Evolutionary conservation across 2,329 filamentous ascomycete species (phyloP).

Genomic region (Ceratocystis cubensis): DNA sequence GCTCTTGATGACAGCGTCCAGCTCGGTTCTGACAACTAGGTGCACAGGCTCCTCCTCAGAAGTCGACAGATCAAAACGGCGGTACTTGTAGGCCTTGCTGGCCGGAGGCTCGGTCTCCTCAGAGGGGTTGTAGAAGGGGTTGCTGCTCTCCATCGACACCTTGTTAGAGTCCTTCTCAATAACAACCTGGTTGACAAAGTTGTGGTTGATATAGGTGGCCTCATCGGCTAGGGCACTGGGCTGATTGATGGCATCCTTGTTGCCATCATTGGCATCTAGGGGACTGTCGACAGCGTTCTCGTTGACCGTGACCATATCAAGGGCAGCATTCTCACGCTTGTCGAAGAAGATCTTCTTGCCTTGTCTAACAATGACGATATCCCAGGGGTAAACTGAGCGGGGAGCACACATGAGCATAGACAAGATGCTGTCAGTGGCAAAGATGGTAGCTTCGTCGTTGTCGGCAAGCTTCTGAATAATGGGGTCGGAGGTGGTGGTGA

Average conservation of each 20-base stretch:
- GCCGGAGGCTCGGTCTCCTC: constrained; percentile 90
- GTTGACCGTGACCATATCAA: constrained; percentile 98
- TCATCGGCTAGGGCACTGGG: constrained; percentile 87
- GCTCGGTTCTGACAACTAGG: constrained; percentile 84
- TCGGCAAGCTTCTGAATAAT: constrained; percentile 95
- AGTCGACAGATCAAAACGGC: constrained; percentile 86
- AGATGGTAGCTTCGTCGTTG: constrained; percentile 90
- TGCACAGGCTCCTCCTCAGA: constrained; percentile 91
- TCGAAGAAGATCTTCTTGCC: constrained; percentile 97
- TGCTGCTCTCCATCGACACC: constrained; percentile 72
- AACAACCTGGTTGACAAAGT: constrained; percentile 94
- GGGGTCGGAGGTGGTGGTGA: constrained; percentile 90
- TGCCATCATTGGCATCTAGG: constrained; percentile 78
- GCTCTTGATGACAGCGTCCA: constrained; percentile 94
- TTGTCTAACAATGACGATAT: constrained; percentile 85
- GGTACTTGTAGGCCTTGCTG: constrained; percentile 97
- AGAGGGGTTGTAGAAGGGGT: constrained; percentile 92
- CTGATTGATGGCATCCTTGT: constrained; percentile 90
- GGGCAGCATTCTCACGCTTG: constrained; percentile 87
- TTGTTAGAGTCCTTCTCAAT: constrained; percentile 66
- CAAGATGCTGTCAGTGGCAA: constrained; percentile 90
- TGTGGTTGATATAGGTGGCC: constrained; percentile 99
- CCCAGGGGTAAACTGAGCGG: constrained; percentile 95
- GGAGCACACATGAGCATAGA: constrained; percentile 99
- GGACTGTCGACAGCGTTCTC: constrained; percentile 96